Base-by-base conservation (phyloP, 441 rosid genomes). In the Gossypium laxum region DNA sequence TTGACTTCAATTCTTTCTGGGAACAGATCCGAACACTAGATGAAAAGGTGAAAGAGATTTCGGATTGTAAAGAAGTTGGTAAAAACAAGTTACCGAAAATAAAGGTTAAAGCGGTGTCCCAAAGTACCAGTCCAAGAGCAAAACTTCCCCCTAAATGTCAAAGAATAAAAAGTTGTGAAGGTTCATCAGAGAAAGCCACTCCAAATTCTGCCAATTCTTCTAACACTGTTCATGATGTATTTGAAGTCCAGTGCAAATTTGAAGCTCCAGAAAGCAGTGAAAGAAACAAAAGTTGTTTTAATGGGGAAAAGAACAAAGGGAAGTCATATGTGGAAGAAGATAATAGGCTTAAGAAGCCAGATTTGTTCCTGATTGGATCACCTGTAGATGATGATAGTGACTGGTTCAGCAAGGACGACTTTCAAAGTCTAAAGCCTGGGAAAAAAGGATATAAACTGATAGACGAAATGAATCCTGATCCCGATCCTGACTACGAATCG, bases 211-310 rank as follows among this genome's bases (percentile, higher is more conserved):
- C 73, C 14, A 24, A 54, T 61, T 66, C 77, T 1, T 75, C 88
- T 26, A 77, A 82, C 0, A 73, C 70, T 75, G 83, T 88, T 5
- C 88, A 85, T 18, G 95, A 89, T 65, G 66, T 84, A 18, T 87
- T 81, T 50, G 71, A 67, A 17, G 90, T 92, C 66, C 88, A 87
- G 0, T 73, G 58, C 60, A 67, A 83, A 18, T 86, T 81, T 50
- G 71, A 50, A 15, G 90, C 88, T 69, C 88, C 89, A 1, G 74
- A 60, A 75, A 70, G 57, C 12, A 72, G 70, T 7, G 80, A 74
- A 41, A 66, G 30, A 30, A 22, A 67, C 34, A 83, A 77, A 75
- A 19, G 41, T 75, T 72, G 30, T 12, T 77, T 64, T 22, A 11
- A 55, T 1, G 48, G 24, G 21, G 51, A 68, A 67, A 77, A 62